Conservation (phyloP, 2,329 filamentous ascomycete species). For the Cladosporium oxysporum region DNA sequence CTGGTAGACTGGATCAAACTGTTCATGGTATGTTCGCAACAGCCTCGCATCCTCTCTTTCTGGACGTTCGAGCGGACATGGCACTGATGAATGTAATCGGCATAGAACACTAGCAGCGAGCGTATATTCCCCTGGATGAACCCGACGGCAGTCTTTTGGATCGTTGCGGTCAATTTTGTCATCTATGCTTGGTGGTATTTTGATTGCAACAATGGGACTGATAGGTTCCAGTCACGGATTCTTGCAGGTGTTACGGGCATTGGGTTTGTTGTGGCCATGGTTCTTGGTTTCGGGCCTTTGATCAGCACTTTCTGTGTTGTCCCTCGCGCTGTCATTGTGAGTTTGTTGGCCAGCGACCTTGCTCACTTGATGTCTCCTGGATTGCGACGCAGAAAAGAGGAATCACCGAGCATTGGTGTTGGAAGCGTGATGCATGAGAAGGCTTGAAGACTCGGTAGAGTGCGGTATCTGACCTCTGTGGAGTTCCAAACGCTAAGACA, state of each 20-base stretch:
- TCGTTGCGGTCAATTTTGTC: background rate
- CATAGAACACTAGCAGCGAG: background rate
- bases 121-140: background rate
- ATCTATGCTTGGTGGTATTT: background rate
- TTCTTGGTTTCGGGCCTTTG: background rate
- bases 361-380: background rate
- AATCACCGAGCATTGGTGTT: background rate
- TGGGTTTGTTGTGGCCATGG: background rate
- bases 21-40: background rate
- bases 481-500: background rate
- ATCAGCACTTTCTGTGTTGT: background rate
- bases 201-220: background rate
- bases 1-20: background rate
- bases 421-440: background rate
- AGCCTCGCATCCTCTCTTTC: too few relatives aligned
- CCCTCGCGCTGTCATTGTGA: background rate
- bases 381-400: background rate
- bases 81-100: background rate
- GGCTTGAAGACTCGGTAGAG: background rate
- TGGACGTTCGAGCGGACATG: background rate
- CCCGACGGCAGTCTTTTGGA: background rate
- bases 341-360: background rate
- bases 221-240: background rate
- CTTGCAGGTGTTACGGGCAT: background rate
- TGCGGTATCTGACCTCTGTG: background rate